A percentile compares a stretch with the other conserved stretches of the same genome.
Evolutionary conservation across 2,329 filamentous ascomycete genomes (phyloP).

Genomic region (Calonectria hawksworthii): DNA sequence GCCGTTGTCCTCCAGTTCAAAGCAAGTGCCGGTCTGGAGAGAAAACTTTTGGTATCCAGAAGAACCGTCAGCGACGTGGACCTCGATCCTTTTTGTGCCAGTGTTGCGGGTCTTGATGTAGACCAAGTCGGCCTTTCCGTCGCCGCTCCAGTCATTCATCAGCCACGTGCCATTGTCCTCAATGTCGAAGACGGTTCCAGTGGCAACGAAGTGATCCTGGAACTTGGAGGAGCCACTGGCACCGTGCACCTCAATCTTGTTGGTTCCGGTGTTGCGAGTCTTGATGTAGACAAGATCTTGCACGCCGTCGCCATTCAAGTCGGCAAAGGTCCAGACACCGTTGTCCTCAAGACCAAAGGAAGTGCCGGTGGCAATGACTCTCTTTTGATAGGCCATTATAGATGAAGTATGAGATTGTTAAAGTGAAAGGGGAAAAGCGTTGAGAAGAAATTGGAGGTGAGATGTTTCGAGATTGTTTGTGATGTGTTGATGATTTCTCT

Average conservation of each 20-base stretch:
- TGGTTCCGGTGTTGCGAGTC: neutral
- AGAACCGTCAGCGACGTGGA: neutral
- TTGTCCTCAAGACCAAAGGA: neutral
- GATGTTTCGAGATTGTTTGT: neutral
- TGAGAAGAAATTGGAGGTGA: no score
- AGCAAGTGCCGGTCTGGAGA: neutral
- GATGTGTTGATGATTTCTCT: neutral
- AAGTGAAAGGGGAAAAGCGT: neutral
- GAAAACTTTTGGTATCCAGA: neutral
- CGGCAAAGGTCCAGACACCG: neutral
- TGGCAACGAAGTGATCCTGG: neutral
- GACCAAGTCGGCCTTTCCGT: neutral
- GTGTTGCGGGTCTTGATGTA: neutral
- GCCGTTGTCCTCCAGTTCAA: neutral
- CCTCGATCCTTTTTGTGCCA: neutral
- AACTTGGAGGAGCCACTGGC: neutral
- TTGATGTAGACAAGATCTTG: neutral
- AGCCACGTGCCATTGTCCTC: neutral
- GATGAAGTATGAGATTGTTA: neutral
- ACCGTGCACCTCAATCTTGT: neutral
- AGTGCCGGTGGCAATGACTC: neutral
- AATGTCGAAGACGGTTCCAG: neutral
- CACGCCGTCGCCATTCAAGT: neutral
- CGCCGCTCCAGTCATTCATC: neutral
- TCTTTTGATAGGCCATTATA: neutral